Evolutionary conservation across 495 filamentous ascomycete genomes (phyloP), one percentile per base, ranked within the genome.

Genomic region (Tuber indicum): DNA sequence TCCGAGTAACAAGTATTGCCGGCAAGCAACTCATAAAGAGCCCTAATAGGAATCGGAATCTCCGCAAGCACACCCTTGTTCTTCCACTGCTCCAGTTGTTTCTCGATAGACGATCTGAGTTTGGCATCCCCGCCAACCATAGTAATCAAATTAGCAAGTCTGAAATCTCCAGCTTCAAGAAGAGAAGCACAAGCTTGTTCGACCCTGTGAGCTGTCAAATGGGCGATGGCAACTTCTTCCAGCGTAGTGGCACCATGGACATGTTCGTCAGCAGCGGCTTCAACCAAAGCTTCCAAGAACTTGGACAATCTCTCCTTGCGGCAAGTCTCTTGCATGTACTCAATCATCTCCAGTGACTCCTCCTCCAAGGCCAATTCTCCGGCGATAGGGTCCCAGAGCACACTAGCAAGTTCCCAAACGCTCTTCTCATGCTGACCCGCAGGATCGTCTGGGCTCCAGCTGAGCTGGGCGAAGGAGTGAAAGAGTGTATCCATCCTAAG

Each of bases 21-120:
- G 46, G 93, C 91, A 14, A 97, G 87, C 14, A 99, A 87, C 82
- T 96, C 94, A 82, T 97, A 99, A 71, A 99, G 85, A 7, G 94
- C 91, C 43, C 96, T 91, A 49, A 97, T 89, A 19, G 92, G 89
- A 78, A 96, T 91, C n/a, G 86, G 91, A 84, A 98, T 91, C 84
- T 99, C 96, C 17, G 94, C 92, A 43, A 94, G 87, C 5, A 93
- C 88, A 77, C 93, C 91, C 62, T 91, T 89, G 23, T 92, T 89
- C 47, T 90, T 89, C 96, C 96, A 99, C 72, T 92, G 89, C 58
- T 90, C 89, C 72, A 99, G 87, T 84, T 99, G 96, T 47, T 89
- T 86, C 36, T 86, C 85, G 83, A 97, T 91, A 78, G 94, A 90
- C 75, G 88, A 88, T 76, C 88, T 89, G 52, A 89, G 89, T 43